Evolutionary conservation across 2,329 filamentous ascomycete genomes (phyloP).

Genomic region (Fusarium subtropicale): DNA sequence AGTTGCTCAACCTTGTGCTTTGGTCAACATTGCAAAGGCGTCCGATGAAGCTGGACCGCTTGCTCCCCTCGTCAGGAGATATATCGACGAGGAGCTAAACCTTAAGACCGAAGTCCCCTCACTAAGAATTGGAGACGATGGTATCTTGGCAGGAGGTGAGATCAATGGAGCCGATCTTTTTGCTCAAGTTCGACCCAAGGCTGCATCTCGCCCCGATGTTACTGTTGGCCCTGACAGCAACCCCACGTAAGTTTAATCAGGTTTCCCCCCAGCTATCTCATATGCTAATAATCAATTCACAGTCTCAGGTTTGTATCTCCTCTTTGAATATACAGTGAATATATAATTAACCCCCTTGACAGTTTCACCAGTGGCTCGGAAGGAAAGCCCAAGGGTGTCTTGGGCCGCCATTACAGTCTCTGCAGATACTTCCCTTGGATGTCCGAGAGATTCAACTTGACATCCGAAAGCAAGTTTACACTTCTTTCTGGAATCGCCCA

Average conservation of each 20-base stretch:
- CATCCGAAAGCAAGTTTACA: conserved; percentile 79
- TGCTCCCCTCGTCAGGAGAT: conserved; percentile 14
- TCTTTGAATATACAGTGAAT: background rate
- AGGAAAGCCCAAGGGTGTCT: conserved; percentile 85
- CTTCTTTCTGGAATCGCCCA: conserved; percentile 88
- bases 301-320: conserved; percentile 3
- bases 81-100: conserved; percentile 14
- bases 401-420: conserved; percentile 86
- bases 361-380: conserved; percentile 80
- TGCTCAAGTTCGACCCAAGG: conserved; percentile 58
- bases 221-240: conserved; percentile 80
- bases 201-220: conserved; percentile 71
- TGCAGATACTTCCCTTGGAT: conserved; percentile 95
- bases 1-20: conserved; percentile 76
- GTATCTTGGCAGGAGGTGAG: conserved; percentile 20
- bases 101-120: conserved; percentile 25
- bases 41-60: conserved; percentile 66
- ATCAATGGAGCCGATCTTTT: conserved; percentile 16
- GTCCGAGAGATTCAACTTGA: conserved; percentile 82
- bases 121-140: conserved; percentile 14
- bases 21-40: conserved; percentile 79
- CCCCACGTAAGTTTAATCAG: conserved; percentile 61
- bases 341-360: background rate
- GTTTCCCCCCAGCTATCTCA: background rate
- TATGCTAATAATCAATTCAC: background rate